Percentiles rank a stretch among this genome's conserved stretches.
Evolutionary conservation across 176 grass and related monocot genomes (phyloP).

Genomic region (Hordeum marinum): DNA sequence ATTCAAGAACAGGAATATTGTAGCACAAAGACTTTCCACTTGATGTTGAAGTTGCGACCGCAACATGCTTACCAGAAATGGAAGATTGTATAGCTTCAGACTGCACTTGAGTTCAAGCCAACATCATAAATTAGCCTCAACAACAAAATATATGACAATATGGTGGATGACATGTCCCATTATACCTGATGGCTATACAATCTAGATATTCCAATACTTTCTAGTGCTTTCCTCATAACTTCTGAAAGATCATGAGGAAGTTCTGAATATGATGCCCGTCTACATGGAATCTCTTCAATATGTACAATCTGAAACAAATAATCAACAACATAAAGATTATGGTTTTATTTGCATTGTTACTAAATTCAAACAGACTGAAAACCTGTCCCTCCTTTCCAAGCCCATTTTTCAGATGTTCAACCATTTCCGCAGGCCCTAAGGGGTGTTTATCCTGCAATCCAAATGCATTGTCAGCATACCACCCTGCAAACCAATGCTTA

Average conservation of each 20-base stretch:
- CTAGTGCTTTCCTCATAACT: conserved; percentile 50
- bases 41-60: conserved; percentile 86
- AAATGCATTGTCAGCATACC: background rate
- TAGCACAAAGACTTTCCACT: conserved; percentile 98
- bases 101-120: conserved; percentile 39
- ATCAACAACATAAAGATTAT: background rate
- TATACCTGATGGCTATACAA: conserved; percentile 93
- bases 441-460: conserved; percentile 45
- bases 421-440: conserved; percentile 71
- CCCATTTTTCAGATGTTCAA: conserved; percentile 79
- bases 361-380: conserved; percentile 16
- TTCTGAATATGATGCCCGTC: conserved; percentile 50
- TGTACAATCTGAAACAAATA: conserved; percentile 70
- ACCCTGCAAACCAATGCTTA: background rate
- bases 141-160: conserved; percentile 6
- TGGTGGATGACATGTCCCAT: background rate
- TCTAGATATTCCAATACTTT: conserved; percentile 64
- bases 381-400: conserved; percentile 84
- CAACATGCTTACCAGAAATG: conserved; percentile 72
- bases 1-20: conserved; percentile 88
- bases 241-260: conserved; percentile 61
- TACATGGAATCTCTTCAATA: conserved; percentile 62
- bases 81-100: conserved; percentile 64
- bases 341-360: background rate
- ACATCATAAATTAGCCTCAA: conserved; percentile 19